A percentile compares a stretch with the other conserved stretches of the same genome.
Evolutionary conservation across 306 rosid genomes (phyloP).

Genomic region (Sophora flavescens): DNA sequence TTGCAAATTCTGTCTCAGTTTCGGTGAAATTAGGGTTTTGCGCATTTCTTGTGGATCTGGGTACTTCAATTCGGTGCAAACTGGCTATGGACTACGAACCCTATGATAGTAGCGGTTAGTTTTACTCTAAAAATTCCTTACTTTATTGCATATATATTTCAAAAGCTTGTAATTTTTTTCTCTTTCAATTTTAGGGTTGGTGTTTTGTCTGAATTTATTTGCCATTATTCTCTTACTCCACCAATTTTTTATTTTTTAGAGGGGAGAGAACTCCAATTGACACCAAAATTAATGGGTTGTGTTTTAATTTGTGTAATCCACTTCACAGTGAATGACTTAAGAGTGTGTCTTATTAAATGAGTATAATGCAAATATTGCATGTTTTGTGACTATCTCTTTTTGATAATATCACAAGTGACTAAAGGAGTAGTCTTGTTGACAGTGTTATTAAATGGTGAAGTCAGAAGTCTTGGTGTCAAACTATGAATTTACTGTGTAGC

Average conservation of each 20-base stretch:
- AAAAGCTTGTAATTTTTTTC: constrained; percentile 32
- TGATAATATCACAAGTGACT: constrained; percentile 1
- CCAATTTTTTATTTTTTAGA: constrained; percentile 4
- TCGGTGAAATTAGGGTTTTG: constrained; percentile 5
- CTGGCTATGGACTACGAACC: constrained; percentile 98
- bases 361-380: background rate
- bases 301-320: constrained; percentile 10
- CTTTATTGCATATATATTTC: constrained; percentile 17
- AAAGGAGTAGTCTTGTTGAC: background rate
- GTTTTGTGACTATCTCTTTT: constrained; percentile 6
- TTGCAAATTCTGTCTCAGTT: constrained; percentile 28
- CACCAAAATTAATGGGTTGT: constrained; percentile 10
- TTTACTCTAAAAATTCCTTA: constrained; percentile 32
- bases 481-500: constrained; percentile 27
- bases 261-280: constrained; percentile 28
- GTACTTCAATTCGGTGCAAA: constrained; percentile 40
- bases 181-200: constrained; percentile 42
- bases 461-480: constrained; percentile 5
- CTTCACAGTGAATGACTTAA: constrained; percentile 13
- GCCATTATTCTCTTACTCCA: background rate
- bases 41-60: constrained; percentile 5
- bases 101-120: constrained; percentile 93
- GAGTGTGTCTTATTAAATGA: background rate
- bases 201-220: constrained; percentile 38
- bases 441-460: constrained; percentile 13